Evolutionary conservation across 306 rosid species (phyloP), one percentile per base, ranked within the genome.

Genomic region (Acacia melanoxylon): DNA sequence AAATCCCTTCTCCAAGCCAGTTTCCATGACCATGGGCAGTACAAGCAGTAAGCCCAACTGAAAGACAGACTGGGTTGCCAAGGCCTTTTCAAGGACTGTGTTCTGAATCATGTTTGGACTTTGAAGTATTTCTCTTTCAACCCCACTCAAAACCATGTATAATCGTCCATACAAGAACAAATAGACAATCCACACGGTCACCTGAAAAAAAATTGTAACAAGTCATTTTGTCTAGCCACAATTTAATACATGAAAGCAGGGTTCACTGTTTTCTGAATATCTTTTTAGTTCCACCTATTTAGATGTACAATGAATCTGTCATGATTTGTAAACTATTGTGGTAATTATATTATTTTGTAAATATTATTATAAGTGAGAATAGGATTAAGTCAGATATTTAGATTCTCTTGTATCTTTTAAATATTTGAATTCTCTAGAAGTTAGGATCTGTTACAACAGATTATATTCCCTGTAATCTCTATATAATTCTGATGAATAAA

Each of bases 11-110:
- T 95, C 98, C 59, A 93, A 86, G 80, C 97, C 99, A 77, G 91
- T 95, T 92, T 95, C 99, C 98, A 95, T 95, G 81, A 93, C 93
- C 99, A 95, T 95, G 20, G 98, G 99, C 74, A 95, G 80, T 29
- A 93, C 94, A 69, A 95, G 86, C 78, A 95, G 88, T 83, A 92
- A 29, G 46, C 99, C 98, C 78, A 95, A 87, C 86, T 93, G 99
- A 84, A 89, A 89, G 71, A 95, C 88, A 73, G 97, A 89, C 84
- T 93, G 99, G 42, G 94, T 86, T 78, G 98, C 97, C 94, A 93
- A 84, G 78, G 99, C 97, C 90, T 86, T 81, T 86, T 95, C 99
- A 25, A 95, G 98, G 80, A 96, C 96, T 86, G 85, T 89, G 87
- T 77, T 86, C 81, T 91, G 90, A 69, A 25, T 90, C 85, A 95